Conservation (phyloP, 345 rosid genomes). For the Lepidium africanum region DNA sequence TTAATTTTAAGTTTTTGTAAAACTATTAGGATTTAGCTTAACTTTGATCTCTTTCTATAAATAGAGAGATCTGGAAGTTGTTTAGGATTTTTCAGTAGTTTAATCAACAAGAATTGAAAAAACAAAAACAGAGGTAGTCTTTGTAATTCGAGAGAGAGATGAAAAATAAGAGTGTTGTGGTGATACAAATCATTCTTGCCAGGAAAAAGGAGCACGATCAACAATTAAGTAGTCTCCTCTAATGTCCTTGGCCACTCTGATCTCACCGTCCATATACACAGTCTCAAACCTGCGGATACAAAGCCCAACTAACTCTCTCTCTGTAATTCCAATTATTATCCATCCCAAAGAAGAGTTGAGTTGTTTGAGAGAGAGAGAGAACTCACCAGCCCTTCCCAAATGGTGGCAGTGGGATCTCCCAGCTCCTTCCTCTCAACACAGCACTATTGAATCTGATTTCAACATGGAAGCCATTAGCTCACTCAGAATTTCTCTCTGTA, state of each 20-base stretch:
- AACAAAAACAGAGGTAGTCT: no score
- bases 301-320: not conserved
- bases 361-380: not conserved
- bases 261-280: constrained; percentile 56
- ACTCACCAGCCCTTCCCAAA: constrained; percentile 92
- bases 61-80: no score
- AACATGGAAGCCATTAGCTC: not conserved
- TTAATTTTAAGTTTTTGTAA: no score
- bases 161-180: no score
- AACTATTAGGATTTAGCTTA: no score
- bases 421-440: constrained; percentile 53
- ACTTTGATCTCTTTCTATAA: no score
- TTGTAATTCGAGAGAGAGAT: no score
- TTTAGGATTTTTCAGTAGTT: no score
- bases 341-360: not conserved
- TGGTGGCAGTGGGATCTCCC: constrained; percentile 90
- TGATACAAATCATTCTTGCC: constrained; percentile 40
- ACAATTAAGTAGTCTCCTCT: constrained; percentile 70
- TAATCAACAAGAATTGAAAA: no score
- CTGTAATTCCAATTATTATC: not conserved
- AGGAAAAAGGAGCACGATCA: constrained; percentile 51
- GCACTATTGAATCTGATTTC: constrained; percentile 64
- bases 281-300: constrained; percentile 49
- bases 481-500: no score
- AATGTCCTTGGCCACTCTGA: constrained; percentile 73